These are phyloP conservation scores for Trichoderma sp. DNA, from an alignment of 2,329 filamentous ascomycete genomes.

Conservation along the genomic window DNA sequence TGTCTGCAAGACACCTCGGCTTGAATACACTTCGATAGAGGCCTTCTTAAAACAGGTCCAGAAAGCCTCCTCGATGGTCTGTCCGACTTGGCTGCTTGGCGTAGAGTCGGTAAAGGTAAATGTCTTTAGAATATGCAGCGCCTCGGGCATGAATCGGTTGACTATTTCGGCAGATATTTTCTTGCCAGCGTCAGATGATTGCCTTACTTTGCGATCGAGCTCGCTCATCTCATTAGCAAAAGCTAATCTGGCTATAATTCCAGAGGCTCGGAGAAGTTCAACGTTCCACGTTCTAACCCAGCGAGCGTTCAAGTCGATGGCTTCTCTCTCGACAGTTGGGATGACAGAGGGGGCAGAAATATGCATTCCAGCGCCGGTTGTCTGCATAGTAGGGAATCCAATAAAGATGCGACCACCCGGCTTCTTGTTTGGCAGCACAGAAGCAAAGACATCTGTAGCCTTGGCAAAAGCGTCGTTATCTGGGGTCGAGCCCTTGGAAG, in stretches of 20 bases:
- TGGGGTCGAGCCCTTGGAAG: constrained; percentile 54
- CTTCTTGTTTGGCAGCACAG: constrained; percentile 83
- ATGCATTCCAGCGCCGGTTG: constrained; percentile 88
- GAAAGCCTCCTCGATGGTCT: constrained; percentile 90
- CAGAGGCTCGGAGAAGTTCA: constrained; percentile 86
- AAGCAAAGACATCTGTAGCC: constrained; percentile 78
- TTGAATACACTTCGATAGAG: constrained; percentile 84
- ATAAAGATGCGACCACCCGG: constrained; percentile 87
- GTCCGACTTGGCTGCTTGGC: constrained; percentile 76
- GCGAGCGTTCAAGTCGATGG: constrained; percentile 91
- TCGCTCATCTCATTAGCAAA: constrained; percentile 85
- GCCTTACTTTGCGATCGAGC: constrained; percentile 61
- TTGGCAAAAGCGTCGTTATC: constrained; percentile 48
- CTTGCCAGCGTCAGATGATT: constrained; percentile 43
- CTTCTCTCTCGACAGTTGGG: constrained; percentile 93
- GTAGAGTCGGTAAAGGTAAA: constrained; percentile 90
- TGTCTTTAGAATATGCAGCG: constrained; percentile 78
- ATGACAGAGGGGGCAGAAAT: constrained; percentile 96
- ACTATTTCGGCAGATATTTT: constrained; percentile 64
- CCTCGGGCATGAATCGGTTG: constrained; percentile 68
- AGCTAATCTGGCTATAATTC: constrained; percentile 83
- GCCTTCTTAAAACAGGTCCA: constrained; percentile 87
- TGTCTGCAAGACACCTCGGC: constrained; percentile 80
- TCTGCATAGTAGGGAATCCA: constrained; percentile 95
- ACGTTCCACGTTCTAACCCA: constrained; percentile 95